These are phyloP conservation scores for Aaosphaeria pasadenensis DNA, from an alignment of 2,329 filamentous ascomycete species.

Conservation along the genomic window DNA sequence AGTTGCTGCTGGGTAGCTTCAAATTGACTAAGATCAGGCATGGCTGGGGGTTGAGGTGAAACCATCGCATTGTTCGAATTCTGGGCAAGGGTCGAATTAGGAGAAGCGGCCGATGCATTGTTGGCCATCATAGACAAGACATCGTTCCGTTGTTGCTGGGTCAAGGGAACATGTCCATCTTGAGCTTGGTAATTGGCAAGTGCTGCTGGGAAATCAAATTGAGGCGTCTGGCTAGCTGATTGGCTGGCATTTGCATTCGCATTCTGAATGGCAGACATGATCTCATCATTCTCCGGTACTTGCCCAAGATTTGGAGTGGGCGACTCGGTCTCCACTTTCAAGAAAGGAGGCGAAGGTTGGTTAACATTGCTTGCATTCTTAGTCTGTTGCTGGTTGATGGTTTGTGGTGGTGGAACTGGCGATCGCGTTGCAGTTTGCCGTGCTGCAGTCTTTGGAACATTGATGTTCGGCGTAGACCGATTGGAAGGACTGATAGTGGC, in stretches of 20 bases:
- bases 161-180: conserved; percentile 45
- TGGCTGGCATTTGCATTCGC: conserved; percentile 41
- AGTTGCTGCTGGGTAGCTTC: conserved; percentile 71
- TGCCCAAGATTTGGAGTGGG: conserved; percentile 34
- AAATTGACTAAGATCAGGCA: conserved; percentile 59
- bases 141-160: conserved; percentile 46
- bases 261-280: conserved; percentile 50
- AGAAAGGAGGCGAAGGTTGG: conserved; percentile 11
- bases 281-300: conserved; percentile 44
- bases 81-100: conserved; percentile 16
- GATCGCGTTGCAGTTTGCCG: conserved; percentile 22
- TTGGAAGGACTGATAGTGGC: conserved; percentile 29
- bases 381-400: conserved; percentile 6
- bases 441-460: conserved; percentile 14
- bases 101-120: conserved; percentile 39
- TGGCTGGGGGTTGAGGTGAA: conserved; percentile 52
- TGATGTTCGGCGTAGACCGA: conserved; percentile 21
- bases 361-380: conserved; percentile 7
- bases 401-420: conserved; percentile 3
- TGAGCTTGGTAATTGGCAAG: conserved; percentile 48
- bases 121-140: conserved; percentile 49
- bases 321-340: conserved; percentile 40
- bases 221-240: conserved; percentile 25
- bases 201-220: conserved; percentile 46
- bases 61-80: conserved; percentile 56